Conservation (phyloP, 2,329 filamentous ascomycete genomes). For the Paraphaeosphaeria sporulosa region DNA sequence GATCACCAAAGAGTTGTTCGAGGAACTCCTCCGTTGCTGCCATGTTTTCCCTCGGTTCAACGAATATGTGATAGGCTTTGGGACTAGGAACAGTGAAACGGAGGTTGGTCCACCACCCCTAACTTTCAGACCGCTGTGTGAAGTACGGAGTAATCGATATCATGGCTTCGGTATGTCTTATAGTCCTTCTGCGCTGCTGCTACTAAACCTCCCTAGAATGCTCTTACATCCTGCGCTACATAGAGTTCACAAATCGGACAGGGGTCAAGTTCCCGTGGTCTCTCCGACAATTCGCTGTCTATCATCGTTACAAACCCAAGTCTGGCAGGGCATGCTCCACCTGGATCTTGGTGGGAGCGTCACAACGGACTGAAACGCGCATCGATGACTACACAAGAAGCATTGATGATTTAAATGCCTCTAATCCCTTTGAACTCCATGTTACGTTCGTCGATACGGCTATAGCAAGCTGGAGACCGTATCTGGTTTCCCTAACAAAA, state of each 20-base stretch:
- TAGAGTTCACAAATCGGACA: slow-evolving; percentile 21
- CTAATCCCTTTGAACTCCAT: slow-evolving; percentile 36
- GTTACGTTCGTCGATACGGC: slow-evolving; percentile 28
- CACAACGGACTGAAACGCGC: slow-evolving; percentile 16
- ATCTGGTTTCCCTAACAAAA: slow-evolving; percentile 22
- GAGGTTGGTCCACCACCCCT: slow-evolving; percentile 31
- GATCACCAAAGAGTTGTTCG: slow-evolving; percentile 27
- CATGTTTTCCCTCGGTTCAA: slow-evolving; percentile 30
- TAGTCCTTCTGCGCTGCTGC: background rate
- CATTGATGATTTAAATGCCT: slow-evolving; percentile 12
- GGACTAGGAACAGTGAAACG: slow-evolving; percentile 18
- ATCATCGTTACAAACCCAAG: slow-evolving; percentile 25
- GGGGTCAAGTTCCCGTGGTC: slow-evolving; percentile 22
- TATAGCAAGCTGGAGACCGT: slow-evolving; percentile 29
- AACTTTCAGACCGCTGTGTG: slow-evolving; percentile 21
- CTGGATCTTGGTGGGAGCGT: slow-evolving; percentile 22
- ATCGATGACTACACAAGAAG: slow-evolving; percentile 19
- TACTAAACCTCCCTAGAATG: slow-evolving; percentile 17
- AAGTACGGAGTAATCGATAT: slow-evolving; percentile 14
- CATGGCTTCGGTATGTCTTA: slow-evolving; percentile 25
- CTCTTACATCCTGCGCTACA: slow-evolving; percentile 21
- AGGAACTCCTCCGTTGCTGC: slow-evolving; percentile 19
- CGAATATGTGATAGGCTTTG: slow-evolving; percentile 28
- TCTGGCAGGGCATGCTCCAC: slow-evolving; percentile 15
- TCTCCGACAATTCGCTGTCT: slow-evolving; percentile 25